These are phyloP conservation scores for Castanea crenata DNA, from an alignment of 306 rosid genomes.

Conservation along the genomic window DNA sequence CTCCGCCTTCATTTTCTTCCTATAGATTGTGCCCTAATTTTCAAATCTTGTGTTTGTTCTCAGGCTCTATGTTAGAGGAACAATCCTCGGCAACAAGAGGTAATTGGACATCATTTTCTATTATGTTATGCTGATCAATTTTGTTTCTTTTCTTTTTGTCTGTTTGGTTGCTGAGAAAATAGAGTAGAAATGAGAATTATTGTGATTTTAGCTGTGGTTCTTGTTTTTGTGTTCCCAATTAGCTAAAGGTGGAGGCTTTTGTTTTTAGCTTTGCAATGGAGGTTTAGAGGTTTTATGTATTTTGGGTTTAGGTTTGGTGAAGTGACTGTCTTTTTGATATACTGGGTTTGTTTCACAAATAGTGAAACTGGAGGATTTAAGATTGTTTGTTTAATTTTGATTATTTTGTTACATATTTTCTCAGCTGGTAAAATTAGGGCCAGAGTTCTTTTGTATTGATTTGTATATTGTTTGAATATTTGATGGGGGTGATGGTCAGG, in stretches of 20 bases:
- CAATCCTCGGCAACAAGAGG: slow-evolving; percentile 94
- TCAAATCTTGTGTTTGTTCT: background rate
- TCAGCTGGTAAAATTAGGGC: background rate
- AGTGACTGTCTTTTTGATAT: background rate
- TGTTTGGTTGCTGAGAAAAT: slow-evolving; percentile 10
- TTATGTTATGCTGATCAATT: background rate
- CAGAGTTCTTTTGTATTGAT: background rate
- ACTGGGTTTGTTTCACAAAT: background rate
- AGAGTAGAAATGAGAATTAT: background rate
- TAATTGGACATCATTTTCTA: slow-evolving; percentile 14
- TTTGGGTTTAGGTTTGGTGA: background rate
- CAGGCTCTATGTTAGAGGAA: slow-evolving; percentile 84
- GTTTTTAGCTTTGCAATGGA: background rate
- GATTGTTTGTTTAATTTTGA: background rate
- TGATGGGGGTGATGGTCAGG: slow-evolving; percentile 34
- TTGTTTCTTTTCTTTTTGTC: background rate
- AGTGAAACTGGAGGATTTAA: background rate
- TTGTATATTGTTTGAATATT: background rate
- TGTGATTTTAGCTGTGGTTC: background rate
- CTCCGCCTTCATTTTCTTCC: background rate
- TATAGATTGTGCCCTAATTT: background rate
- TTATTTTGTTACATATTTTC: background rate
- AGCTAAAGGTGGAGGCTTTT: background rate
- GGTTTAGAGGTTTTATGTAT: background rate
- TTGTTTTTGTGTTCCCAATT: background rate